Conservation (phyloP, 495 filamentous ascomycete species). For the Tuber magnatum region DNA sequence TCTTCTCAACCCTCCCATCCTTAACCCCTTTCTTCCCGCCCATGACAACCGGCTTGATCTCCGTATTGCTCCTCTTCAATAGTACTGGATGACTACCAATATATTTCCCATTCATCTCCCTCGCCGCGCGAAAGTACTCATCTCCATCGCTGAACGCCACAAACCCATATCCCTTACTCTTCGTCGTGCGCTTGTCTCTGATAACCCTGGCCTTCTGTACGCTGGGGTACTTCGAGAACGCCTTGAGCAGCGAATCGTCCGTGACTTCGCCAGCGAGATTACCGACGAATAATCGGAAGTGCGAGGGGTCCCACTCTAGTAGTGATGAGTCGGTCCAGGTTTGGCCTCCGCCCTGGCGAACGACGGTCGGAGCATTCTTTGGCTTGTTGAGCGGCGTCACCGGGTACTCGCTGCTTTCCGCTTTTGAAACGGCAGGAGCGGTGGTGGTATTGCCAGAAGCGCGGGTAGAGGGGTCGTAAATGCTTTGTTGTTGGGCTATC, state of each 20-base stretch:
- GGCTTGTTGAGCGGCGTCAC: constrained; percentile 19
- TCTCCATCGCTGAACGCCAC: constrained; percentile 92
- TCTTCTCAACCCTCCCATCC: constrained; percentile 40
- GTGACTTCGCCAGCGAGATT: constrained; percentile 98
- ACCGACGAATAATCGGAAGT: constrained; percentile 90
- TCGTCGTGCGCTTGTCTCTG: constrained; percentile 87
- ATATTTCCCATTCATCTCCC: constrained; percentile 99
- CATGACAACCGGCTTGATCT: constrained; percentile 64
- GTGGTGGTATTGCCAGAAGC: constrained; percentile 44
- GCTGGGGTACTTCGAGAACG: constrained; percentile 78
- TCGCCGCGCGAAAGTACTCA: constrained; percentile 86
- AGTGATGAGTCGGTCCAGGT: constrained; percentile 79
- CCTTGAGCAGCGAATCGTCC: constrained; percentile 88
- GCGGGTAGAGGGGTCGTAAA: constrained; percentile 61
- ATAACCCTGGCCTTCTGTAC: constrained; percentile 92
- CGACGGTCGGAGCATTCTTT: constrained; percentile 62
- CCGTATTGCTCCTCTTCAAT: constrained; percentile 78
- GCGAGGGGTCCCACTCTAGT: constrained; percentile 91
- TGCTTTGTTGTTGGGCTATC: constrained; percentile 93
- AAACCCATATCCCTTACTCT: constrained; percentile 93
- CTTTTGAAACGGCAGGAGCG: constrained; percentile 46
- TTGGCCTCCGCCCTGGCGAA: constrained; percentile 79
- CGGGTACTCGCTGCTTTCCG: constrained; percentile 40
- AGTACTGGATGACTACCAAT: constrained; percentile 92
- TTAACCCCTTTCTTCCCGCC: constrained; percentile 46